A percentile compares a stretch with the other conserved stretches of the same genome.
Evolutionary conservation across 345 rosid species (phyloP).

Genomic region (Pistacia vera): DNA sequence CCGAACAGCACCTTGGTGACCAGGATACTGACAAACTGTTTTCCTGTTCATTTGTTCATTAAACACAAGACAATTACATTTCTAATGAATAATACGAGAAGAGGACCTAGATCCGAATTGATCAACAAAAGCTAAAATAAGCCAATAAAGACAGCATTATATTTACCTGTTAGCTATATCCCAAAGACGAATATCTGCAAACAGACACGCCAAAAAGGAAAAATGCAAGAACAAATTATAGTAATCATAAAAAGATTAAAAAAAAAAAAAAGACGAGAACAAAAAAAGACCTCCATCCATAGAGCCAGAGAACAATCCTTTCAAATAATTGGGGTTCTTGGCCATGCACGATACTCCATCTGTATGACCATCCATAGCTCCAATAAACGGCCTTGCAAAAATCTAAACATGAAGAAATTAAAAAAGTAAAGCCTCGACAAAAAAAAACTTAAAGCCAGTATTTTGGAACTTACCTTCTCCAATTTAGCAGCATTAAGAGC

Average conservation of each 20-base stretch:
- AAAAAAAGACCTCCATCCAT: constrained; percentile 84
- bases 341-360: constrained; percentile 95
- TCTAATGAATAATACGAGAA: not conserved
- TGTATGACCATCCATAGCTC: constrained; percentile 94
- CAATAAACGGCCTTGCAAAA: constrained; percentile 89
- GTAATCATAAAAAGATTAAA: not conserved
- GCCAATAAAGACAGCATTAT: not conserved
- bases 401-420: constrained; percentile 42
- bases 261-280: not conserved
- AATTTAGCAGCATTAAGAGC: constrained; percentile 94
- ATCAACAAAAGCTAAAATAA: not conserved
- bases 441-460: not conserved
- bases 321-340: constrained; percentile 83
- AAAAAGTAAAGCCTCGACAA: not conserved
- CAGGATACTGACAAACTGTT: constrained; percentile 89
- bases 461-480: constrained; percentile 56
- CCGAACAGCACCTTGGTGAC: constrained; percentile 90
- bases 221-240: constrained; percentile 1
- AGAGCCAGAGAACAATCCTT: constrained; percentile 89
- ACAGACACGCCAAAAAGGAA: constrained; percentile 3
- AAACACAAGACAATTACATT: constrained; percentile 11
- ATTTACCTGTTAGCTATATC: constrained; percentile 84
- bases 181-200: constrained; percentile 95
- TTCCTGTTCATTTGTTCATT: constrained; percentile 48
- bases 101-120: not conserved